Conservation (phyloP, 306 rosid genomes). For the Acacia acuminata region DNA sequence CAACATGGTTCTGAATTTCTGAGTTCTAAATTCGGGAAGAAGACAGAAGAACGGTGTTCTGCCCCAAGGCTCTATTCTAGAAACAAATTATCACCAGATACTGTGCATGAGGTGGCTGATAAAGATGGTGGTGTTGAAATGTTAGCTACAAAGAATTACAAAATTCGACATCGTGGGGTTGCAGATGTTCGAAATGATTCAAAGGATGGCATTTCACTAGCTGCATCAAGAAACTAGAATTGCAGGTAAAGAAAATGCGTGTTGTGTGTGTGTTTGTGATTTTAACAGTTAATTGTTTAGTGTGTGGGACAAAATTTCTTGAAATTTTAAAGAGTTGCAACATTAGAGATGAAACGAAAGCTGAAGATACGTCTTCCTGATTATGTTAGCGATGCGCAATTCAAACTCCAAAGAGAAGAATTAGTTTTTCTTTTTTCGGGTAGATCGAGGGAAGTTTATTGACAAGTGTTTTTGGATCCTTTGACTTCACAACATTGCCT, state of each 20-base stretch:
- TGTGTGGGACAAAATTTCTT: background rate
- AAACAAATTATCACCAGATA: constrained; percentile 38
- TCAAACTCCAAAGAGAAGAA: background rate
- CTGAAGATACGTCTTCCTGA: background rate
- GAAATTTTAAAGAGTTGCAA: background rate
- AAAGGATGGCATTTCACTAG: constrained; percentile 40
- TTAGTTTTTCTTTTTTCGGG: background rate
- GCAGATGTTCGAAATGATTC: constrained; percentile 44
- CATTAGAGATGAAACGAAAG: background rate
- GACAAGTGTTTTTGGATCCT: background rate
- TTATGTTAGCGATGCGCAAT: background rate
- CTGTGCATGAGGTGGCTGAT: constrained; percentile 33
- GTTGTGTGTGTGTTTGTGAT: background rate
- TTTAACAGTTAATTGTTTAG: background rate
- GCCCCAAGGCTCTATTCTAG: constrained; percentile 56
- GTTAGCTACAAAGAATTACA: constrained; percentile 37
- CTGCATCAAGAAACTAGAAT: constrained; percentile 42
- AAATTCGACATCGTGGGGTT: constrained; percentile 50
- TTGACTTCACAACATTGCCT: background rate
- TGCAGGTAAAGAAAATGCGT: constrained; percentile 35
- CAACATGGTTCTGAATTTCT: constrained; percentile 87
- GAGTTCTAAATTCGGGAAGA: constrained; percentile 92
- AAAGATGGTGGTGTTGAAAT: constrained; percentile 45
- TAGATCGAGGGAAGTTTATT: background rate
- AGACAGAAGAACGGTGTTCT: constrained; percentile 64